Evolutionary conservation across 202 grass and related monocot genomes (phyloP).

Genomic region (Panicum hallii): DNA sequence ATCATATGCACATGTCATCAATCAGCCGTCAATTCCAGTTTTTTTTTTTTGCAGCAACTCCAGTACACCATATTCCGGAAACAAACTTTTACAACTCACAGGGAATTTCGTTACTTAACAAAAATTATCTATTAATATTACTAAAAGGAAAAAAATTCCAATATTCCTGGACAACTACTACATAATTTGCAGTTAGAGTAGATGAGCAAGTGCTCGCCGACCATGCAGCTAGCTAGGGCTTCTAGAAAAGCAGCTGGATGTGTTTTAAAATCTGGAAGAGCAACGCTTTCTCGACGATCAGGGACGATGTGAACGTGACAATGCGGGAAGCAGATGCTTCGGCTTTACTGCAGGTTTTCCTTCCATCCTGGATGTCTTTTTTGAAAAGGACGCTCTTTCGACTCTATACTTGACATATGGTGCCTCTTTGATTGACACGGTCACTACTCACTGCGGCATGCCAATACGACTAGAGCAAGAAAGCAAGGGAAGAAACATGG

Average conservation of each 20-base stretch:
- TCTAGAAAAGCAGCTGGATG: constrained; percentile 47
- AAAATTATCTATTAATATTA: neutral
- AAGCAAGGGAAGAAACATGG: constrained; percentile 14
- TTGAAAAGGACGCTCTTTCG: constrained; percentile 14
- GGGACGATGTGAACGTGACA: constrained; percentile 50
- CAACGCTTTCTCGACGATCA: neutral
- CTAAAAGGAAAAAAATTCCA: neutral
- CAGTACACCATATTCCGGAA: neutral
- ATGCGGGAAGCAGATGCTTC: constrained; percentile 38
- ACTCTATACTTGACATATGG: neutral
- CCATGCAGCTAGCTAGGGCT: neutral
- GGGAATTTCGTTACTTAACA: neutral
- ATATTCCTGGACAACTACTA: neutral
- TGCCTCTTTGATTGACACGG: constrained; percentile 8
- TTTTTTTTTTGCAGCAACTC: neutral
- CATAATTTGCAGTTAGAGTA: neutral
- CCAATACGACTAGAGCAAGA: neutral
- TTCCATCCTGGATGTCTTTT: constrained; percentile 33
- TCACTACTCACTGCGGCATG: neutral
- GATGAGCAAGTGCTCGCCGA: neutral
- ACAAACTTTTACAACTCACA: neutral
- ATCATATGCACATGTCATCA: neutral
- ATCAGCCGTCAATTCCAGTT: neutral
- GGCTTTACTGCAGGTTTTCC: constrained; percentile 46
- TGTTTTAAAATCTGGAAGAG: constrained; percentile 5